Base-by-base conservation (phyloP, 768 basidiomycete species). In the Boletus eberwhitei region DNA sequence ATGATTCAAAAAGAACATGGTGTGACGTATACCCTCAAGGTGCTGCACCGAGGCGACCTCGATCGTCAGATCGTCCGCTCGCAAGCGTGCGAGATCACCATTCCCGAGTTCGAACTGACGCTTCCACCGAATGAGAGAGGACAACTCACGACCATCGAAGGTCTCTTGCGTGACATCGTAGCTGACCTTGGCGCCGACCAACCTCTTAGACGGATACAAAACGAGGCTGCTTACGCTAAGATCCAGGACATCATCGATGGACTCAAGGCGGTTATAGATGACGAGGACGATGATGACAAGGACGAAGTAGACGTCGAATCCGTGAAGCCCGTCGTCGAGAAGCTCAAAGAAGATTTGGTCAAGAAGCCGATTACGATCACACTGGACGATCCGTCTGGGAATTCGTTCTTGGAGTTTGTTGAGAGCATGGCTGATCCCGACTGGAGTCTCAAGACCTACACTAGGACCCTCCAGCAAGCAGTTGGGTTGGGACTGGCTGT, bases 141-240 rank as follows among this genome's bases (percentile, higher is more conserved):
- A 11, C 93, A 97, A 66, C 82, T 99, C 13, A 98, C 96, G n/a
- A 99, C 93, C 2, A 82, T 98, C 45, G 97, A 99, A 70, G 96
- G 97, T 36, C 82, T 98, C 59, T 73, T 99, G 32, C 81, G 87
- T 26, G 87, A 96, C 60, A 84, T 93, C 40, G 75, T 90, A 31
- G 73, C 85, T 0, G 96, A 98, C 74, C 80, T 98, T 38, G 77
- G 77, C 56, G 73, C 79, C 54, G 88, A 93, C 55, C 96, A 98
- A 64, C 89, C 93, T 0, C 72, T 98, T 11, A 83, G 97, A 38
- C 78, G 83, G 34, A 81, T 90, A 53, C 86, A 93, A 65, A 85
- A 93, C 58, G 85, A 87, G 38, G 80, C 77, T 0, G 80, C 83
- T 0, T 87, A 86, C 65, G 75, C 68, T 9, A 89, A 87, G 68